These are phyloP conservation scores for Dothideomycetes sp. DNA, from an alignment of 2,329 filamentous ascomycete species.

Conservation along the genomic window DNA sequence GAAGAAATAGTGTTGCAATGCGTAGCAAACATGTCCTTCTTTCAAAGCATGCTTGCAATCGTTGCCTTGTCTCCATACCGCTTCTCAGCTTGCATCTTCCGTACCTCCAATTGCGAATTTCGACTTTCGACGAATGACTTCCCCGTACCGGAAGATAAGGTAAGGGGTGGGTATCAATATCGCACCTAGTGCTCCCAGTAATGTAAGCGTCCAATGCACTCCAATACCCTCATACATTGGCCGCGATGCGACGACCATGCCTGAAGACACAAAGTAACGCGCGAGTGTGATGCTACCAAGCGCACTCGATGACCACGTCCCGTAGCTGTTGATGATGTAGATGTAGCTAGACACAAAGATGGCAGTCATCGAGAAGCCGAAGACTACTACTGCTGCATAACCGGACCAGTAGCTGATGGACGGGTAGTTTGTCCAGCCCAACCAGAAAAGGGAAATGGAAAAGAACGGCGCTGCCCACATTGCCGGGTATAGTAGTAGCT, in stretches of 20 bases:
- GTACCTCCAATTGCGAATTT: no score
- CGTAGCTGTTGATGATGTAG: constrained; percentile 28
- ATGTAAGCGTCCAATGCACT: constrained; percentile 28
- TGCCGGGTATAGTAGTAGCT: constrained; percentile 30
- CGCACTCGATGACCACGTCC: constrained; percentile 27
- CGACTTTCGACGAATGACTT: background rate
- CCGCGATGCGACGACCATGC: constrained; percentile 26
- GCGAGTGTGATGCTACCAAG: constrained; percentile 21
- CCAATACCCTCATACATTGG: constrained; percentile 28
- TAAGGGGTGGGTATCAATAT: background rate
- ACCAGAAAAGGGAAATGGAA: constrained; percentile 37
- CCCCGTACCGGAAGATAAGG: background rate
- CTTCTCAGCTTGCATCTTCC: no score
- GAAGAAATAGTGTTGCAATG: no score
- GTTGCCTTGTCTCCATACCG: no score
- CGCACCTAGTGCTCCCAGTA: constrained; percentile 15
- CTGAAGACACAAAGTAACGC: constrained; percentile 20
- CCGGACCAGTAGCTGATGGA: constrained; percentile 33
- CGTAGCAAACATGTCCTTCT: no score
- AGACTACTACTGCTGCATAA: constrained; percentile 28
- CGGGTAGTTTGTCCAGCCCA: constrained; percentile 34
- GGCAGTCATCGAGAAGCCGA: constrained; percentile 34
- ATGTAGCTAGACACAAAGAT: constrained; percentile 27
- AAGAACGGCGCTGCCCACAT: constrained; percentile 30
- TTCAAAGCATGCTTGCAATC: no score